Base-by-base conservation (phyloP, 176 grass and related monocot species). In the Carex parvula region DNA sequence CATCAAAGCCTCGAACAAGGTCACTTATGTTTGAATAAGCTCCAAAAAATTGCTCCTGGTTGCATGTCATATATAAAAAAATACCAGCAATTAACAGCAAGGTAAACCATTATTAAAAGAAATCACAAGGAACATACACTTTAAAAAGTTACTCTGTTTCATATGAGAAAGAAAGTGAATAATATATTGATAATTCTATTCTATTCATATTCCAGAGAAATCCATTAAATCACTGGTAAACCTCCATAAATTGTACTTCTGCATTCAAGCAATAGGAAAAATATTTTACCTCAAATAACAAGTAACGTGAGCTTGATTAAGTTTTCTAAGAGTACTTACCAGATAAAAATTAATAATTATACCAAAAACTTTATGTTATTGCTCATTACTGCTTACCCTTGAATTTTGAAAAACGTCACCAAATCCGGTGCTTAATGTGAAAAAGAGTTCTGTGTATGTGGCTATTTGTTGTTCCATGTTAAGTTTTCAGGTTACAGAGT, bases 1-100 rank as follows among this genome's bases (percentile, higher is more conserved):
- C 62, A 15, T 92, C 86, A 32, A 99, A 99, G 14, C 91, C 96
- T 83, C 87, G 90, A 79, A 99, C 83, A 4, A 95, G 71, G 15
- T 89, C 87, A 57, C 89, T 89, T 24, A 99, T 63, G 50, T 79
- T 84, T 12, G 93, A 89, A 84, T 95, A 99, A 56, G 87, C 88
- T 55, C 91, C 80, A 32, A 86, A 87, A 3, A 29, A 89, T 9
- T 87, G 87, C 18, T 91, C 87, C 96, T 99, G 91, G 60, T 75
- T 68, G 30, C 32, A 67, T 50, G 39, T 68, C 37, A 35, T 83
- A 69, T 21, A 82, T 16, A 33, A 46, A 56, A 60, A 13, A 53
- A 58, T 62, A 50, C 17, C 5, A 22, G 55, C 30, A 42, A 11
- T 39, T n/a, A 18, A 37, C 6, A 41, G 16, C 14, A 3, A 74